Base-by-base conservation (phyloP, 164 flowering plant genomes). In the Amborella trichopoda region DNA sequence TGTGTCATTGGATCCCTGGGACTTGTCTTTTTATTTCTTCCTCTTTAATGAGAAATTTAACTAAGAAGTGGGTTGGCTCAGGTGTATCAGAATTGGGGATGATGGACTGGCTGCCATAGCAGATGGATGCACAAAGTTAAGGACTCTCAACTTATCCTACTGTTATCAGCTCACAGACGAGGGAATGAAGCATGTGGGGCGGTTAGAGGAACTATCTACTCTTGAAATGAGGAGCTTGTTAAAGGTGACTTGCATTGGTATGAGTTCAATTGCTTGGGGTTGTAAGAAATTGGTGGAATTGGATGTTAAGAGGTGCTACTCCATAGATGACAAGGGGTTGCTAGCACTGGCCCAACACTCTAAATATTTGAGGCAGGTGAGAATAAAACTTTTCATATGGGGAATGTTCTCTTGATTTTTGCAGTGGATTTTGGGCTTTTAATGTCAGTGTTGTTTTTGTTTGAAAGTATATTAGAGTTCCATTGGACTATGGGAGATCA, bases 51-150 rank as follows among this genome's bases (percentile, higher is more conserved):
- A n/a, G n/a, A n/a, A n/a, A n/a, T n/a, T n/a, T n/a, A n/a, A n/a
- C n/a, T n/a, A n/a, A n/a, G n/a, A n/a, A n/a, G 20, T 44, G 4
- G 12, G 41, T 28, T 65, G 30, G 11, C 21, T 38, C 73, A 83
- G 88, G n/a, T 77, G 88, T 58, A 21, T 46, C 2, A 69, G 74
- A 34, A 65, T 83, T 33, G 76, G 85, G 23, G 81, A 83, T 63
- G 64, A 61, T 49, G 83, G 80, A 30, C 57, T 83, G 48, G 77
- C 64, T 27, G 72, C 78, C 21, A 27, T 83, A 46, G 60, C 76
- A 5, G 49, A 18, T 32, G 83, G 85, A n/a, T 83, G 94, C 71
- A 72, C 51, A 70, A 80, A 65, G 60, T 53, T 83, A 60, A 63
- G 47, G 59, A 71, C 48, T 49, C 72, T 83, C 27, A 80, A 74